Evolutionary conservation across 495 filamentous ascomycete genomes (phyloP), one percentile per base, ranked within the genome.

Genomic region (Talaromyces nanjingensis): DNA sequence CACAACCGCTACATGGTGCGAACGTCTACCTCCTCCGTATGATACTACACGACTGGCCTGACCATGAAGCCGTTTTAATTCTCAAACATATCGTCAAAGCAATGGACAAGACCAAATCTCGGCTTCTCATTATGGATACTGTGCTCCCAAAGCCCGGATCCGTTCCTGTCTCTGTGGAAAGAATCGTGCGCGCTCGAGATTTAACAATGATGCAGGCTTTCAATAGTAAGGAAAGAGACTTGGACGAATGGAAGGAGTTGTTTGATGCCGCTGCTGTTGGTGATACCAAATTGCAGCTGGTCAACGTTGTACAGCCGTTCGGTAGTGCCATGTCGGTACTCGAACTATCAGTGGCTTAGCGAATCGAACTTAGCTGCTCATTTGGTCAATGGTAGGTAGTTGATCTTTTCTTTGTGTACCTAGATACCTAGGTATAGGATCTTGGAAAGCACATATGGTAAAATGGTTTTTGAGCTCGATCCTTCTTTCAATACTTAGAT

Each of bases 1-100:
- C 74, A 68, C 84, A 87, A 73, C 74, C 76, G 0, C 73, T 79
- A 33, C 74, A 73, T 54, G 81, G 70, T 16, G 84, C 84, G 16
- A 80, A 83, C 62, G 79, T 86, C 0, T 86, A 85, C 67, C 77
- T 81, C 68, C 79, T 83, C 65, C 81, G 84, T 18, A 84, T 79
- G 78, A 83, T 85, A 62, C 65, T 87, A 60, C 84, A 86, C 69
- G 81, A 86, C 72, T 80, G 86, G 73, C 79, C 81, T 27, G 81
- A 83, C 24, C 81, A 81, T 29, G 84, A 84, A 66, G 77, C 80
- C 1, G 63, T 81, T 7, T 73, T 77, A 59, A 80, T 87, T 55
- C 73, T 87, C 20, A 66, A 70, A 61, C 76, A 74, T 56, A 66
- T 86, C n/a, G 76, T 85, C 42, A 82, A 82, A 7, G 82, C 82